phyloP scores from a whole-genome alignment of 805 yeast genomes.

The Yarrowia yakushimensis region DNA sequence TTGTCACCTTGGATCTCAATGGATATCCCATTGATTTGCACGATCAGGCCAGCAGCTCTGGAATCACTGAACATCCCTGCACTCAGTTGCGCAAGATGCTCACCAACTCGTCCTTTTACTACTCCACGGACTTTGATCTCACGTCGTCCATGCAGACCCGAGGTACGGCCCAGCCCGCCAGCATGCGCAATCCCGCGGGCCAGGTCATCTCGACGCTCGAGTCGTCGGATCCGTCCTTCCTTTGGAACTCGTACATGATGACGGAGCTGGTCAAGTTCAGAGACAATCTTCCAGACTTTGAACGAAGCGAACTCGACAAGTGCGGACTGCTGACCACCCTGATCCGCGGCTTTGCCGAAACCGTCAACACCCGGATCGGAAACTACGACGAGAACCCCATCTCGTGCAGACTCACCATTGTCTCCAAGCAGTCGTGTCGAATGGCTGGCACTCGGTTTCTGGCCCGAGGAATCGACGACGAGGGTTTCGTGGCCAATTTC shows the following conservation, averaged over 20 bases:
- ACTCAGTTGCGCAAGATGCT: conserved; percentile 70
- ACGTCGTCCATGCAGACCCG: conserved; percentile 74
- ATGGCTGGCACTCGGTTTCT: conserved; percentile 96
- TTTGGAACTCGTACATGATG: conserved; percentile 97
- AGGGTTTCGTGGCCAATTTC: conserved; percentile 91
- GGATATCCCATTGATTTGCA: conserved; percentile 58
- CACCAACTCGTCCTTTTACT: conserved; percentile 86
- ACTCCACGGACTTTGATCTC: conserved; percentile 86
- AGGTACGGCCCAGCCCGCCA: conserved; percentile 4
- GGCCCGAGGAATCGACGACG: conserved; percentile 94
- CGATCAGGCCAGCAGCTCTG: conserved; percentile 33
- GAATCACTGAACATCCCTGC: conserved; percentile 68
- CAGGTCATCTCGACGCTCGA: conserved; percentile 31
- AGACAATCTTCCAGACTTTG: conserved; percentile 59
- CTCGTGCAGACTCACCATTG: conserved; percentile 60
- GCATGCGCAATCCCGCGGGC: background rate
- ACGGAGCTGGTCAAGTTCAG: conserved; percentile 73
- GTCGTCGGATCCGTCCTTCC: conserved; percentile 75
- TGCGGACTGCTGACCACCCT: conserved; percentile 85
- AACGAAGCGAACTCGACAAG: conserved; percentile 60
- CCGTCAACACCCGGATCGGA: conserved; percentile 45
- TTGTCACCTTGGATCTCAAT: conserved; percentile 58
- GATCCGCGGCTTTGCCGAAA: conserved; percentile 92
- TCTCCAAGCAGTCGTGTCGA: conserved; percentile 94
- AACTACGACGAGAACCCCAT: conserved; percentile 30